Base-by-base conservation (phyloP, 768 basidiomycete species). In the Udeniomyces megalosporus region DNA sequence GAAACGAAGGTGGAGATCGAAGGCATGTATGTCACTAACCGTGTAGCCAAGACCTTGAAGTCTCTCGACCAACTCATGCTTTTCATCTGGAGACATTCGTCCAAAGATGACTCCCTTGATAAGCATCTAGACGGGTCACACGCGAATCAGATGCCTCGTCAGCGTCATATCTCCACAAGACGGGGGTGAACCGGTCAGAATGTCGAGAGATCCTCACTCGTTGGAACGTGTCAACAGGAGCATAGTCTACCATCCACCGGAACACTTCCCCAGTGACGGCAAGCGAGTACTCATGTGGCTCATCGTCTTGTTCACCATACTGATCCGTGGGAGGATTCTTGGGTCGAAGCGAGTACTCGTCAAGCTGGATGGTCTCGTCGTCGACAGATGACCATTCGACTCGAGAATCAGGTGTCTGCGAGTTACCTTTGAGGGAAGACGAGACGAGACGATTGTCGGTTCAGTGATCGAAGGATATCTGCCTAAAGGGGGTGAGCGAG, bases 51-150 rank as follows among this genome's bases (percentile, higher is more conserved):
- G 79, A 2, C 80, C 78, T 69, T 97, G 95, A 12, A 99, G 77
- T 1, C 93, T 81, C 73, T 97, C 93, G 20, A 99, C 88, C 20
- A 97, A 82, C 72, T 99, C 95, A 68, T 96, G 93, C 76, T 99
- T 99, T 77, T 97, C 95, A 71, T 97, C 95, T 0, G 95, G 95
- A 10, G 95, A 99, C 95, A 99, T 97, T 26, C 95, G 82, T 10
- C 95, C 92, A 72, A 91, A 99, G 50, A 97, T 84, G 71, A 95
- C 88, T 1, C 92, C 83, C 73, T 93, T 93, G 34, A 96, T 86
- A 22, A 99, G 83, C 90, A 99, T 95, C 93, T 96, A 60, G 4
- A 10, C 24, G 17, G 12, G 38, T 11, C 15, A 12, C 22, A 51
- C 59, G 32, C 42, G 1, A 10, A 49, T 52, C 46, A 62, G 14